Percentiles rank a stretch among this genome's conserved stretches.
phyloP scores from a whole-genome alignment of 495 filamentous ascomycete genomes.

The Penicillium cataractarum region DNA sequence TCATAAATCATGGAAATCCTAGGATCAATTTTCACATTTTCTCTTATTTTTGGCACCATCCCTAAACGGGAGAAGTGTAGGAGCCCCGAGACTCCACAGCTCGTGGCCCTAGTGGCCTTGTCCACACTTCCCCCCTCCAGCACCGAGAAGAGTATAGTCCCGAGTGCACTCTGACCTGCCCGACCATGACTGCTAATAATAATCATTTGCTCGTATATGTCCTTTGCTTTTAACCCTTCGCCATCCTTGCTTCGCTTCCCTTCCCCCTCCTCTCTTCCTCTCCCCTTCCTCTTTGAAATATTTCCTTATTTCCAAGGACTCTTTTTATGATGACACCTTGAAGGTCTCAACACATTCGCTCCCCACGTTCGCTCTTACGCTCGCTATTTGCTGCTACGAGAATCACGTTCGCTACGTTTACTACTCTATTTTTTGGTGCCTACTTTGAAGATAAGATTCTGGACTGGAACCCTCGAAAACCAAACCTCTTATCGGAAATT shows the following conservation, averaged over 20 bases:
- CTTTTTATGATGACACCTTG: constrained; percentile 41
- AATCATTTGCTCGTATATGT: constrained; percentile 24
- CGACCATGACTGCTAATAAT: constrained; percentile 33
- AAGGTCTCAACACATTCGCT: constrained; percentile 45
- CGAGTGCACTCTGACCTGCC: constrained; percentile 31
- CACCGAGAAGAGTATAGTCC: constrained; percentile 1
- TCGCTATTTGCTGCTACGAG: constrained; percentile 49
- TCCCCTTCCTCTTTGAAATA: constrained; percentile 18
- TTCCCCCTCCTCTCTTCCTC: constrained; percentile 23
- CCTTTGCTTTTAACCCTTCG: constrained; percentile 36
- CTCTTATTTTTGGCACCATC: constrained; percentile 1
- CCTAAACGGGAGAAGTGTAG: constrained; percentile 12
- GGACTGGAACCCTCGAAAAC: constrained; percentile 16
- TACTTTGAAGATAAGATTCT: constrained; percentile 9
- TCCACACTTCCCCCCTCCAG: neutral
- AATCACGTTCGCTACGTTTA: constrained; percentile 52
- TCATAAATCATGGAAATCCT: constrained; percentile 2
- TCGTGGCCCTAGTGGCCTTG: constrained; percentile 24
- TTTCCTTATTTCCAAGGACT: constrained; percentile 21
- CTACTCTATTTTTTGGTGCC: constrained; percentile 7
- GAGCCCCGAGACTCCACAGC: constrained; percentile 23
- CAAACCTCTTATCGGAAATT: neutral
- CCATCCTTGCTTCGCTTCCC: constrained; percentile 30
- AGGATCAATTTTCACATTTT: constrained; percentile 15
- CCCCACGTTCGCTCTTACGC: constrained; percentile 49